Percentiles rank a stretch among this genome's conserved stretches.
Conservation (phyloP, 1,284 basidiomycete species). For the Melampsora larici-populina region DNA sequence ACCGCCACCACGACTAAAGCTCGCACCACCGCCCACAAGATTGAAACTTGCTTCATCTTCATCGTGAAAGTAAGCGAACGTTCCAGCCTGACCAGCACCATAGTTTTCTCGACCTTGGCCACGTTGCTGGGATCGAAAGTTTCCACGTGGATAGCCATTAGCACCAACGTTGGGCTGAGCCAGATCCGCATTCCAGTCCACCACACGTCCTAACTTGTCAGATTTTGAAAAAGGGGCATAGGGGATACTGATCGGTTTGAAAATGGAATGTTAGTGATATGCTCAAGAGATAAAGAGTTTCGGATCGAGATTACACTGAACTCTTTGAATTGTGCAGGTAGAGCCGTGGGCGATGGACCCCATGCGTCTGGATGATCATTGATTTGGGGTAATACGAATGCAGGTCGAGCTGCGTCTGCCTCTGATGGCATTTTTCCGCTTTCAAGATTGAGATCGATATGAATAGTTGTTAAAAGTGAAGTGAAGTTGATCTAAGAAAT, state of each 20-base stretch:
- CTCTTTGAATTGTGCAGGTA: constrained; percentile 32
- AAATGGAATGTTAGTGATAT: neutral
- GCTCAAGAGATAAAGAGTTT: neutral
- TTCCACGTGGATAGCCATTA: constrained; percentile 62
- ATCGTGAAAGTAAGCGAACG: constrained; percentile 88
- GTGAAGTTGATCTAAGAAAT: too few relatives aligned
- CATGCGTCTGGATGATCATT: constrained; percentile 37
- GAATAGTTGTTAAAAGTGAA: too few relatives aligned
- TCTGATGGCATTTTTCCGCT: neutral
- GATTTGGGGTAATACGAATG: constrained; percentile 33
- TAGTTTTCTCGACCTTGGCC: constrained; percentile 55
- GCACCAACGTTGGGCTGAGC: constrained; percentile 55
- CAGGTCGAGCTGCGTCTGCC: constrained; percentile 3
- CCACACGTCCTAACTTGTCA: constrained; percentile 94
- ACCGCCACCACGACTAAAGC: neutral
- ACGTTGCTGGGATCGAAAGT: constrained; percentile 61
- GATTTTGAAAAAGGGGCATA: constrained; percentile 97
- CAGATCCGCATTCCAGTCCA: constrained; percentile 78
- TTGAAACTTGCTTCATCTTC: constrained; percentile 98
- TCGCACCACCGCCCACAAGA: constrained; percentile 75
- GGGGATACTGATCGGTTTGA: constrained; percentile 63
- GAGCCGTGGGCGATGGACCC: constrained; percentile 23
- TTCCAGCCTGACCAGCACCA: constrained; percentile 62
- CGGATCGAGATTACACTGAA: neutral
- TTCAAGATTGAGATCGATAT: too few relatives aligned